Base-by-base conservation (phyloP, 306 rosid genomes). In the Morella rubra region DNA sequence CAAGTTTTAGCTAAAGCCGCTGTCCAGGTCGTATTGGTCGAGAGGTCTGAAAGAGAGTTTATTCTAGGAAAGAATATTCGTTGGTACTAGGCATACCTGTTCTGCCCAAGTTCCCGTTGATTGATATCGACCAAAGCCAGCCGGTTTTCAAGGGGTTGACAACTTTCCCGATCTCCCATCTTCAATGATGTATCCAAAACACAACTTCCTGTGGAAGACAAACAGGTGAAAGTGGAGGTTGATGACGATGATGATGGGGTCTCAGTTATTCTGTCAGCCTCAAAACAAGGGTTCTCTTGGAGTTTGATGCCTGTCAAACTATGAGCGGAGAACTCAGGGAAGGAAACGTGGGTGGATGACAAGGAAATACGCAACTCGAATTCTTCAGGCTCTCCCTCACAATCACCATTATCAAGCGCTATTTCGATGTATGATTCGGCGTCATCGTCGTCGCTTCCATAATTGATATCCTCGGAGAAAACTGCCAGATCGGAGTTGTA, bases 341-440 rank as follows among this genome's bases (percentile, higher is more conserved):
- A 27, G 32, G 32, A 27, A 27, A 27, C 32, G 32, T 27, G 32
- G 32, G 32, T 27, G 32, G 32, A 27, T 27, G 32, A 27, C 32
- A 27, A 27, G 32, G 93, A 89, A 51, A 89, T 81, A 13, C 93
- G 89, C 79, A 86, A 37, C 14, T 79, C 77, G 5, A 52, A 51
- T 22, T 67, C 81, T 3, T 76, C 79, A 0, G 51, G 60, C 7
- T 54, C 74, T 15, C 37, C 44, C 47, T 4, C 68, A 76, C 72
- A 10, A 3, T 46, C 42, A 10, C 41, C 49, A 20, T 22, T 46
- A 32, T 77, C 83, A 5, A 87, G 73, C 3, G 65, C 78, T 53
- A 89, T 84, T 83, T 89, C 93, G 8, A 89, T 89, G 76, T 81
- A 89, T 0, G 86, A 80, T 60, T 69, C 86, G 20, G 72, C 84